Evolutionary conservation across 495 filamentous ascomycete species (phyloP).

Genomic region (Glarea lozoyensis): DNA sequence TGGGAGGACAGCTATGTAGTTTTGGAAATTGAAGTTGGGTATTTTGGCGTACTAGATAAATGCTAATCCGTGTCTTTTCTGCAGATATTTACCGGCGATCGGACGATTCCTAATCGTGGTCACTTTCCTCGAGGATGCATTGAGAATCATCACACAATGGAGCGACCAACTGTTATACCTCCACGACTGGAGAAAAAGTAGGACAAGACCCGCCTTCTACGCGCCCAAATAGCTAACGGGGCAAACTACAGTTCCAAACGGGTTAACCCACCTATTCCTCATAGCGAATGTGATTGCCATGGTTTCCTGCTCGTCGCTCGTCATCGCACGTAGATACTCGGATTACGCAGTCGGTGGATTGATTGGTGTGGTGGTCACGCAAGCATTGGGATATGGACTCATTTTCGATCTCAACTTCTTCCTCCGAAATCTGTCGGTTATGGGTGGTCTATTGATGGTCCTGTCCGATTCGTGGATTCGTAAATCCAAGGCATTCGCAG

Average conservation of each 20-base stretch:
- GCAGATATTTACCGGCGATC: slow-evolving; percentile 86
- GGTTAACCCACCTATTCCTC: slow-evolving; percentile 90
- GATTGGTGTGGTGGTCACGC: slow-evolving; percentile 84
- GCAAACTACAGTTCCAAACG: slow-evolving; percentile 60
- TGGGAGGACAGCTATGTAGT: not conserved
- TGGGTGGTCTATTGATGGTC: slow-evolving; percentile 96
- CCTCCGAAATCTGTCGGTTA: slow-evolving; percentile 93
- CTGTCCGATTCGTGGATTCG: slow-evolving; percentile 96
- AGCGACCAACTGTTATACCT: slow-evolving; percentile 89
- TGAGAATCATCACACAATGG: slow-evolving; percentile 98
- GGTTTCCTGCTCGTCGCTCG: slow-evolving; percentile 68
- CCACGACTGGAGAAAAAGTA: slow-evolving; percentile 89
- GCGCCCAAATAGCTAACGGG: not conserved
- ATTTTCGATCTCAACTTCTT: slow-evolving; percentile 99
- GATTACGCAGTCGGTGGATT: slow-evolving; percentile 88
- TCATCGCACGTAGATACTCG: slow-evolving; percentile 85
- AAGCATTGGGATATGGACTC: slow-evolving; percentile 92
- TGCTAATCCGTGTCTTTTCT: slow-evolving; percentile 1
- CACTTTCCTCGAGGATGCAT: slow-evolving; percentile 93
- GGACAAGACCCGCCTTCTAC: slow-evolving; percentile 23
- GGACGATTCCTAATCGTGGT: slow-evolving; percentile 97
- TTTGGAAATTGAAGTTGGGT: too few species aligned
- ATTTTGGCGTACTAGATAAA: slow-evolving; percentile 4
- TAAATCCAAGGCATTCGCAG: slow-evolving; percentile 93
- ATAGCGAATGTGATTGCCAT: slow-evolving; percentile 86